Evolutionary conservation across 495 filamentous ascomycete genomes (phyloP), one percentile per base, ranked within the genome.

Genomic region (Hypoxylon cercidicola): DNA sequence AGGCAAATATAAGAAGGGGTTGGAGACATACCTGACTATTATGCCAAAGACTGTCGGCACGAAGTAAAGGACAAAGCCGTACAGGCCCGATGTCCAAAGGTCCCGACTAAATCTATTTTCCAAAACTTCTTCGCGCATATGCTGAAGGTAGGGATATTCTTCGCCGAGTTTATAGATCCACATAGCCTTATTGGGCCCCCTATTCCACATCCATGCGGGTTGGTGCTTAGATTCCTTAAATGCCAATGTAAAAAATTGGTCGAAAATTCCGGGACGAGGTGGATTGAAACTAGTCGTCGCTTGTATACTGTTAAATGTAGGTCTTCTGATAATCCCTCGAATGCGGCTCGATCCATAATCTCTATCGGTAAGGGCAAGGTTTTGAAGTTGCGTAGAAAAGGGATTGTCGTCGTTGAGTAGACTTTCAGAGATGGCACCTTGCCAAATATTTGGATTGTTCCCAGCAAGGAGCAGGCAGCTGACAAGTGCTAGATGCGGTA

Each of bases 401-500:
- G 25, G 25, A 28, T 28, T 7, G 25, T 28, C 25, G 25, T 16
- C 3, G 1, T 15, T 5, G 15, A 44, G 40, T 1, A 44, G 18
- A 23, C 13, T 49, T 49, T 49, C 23, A 13, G 46, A 20, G 23
- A 25, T 16, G n/a, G 46, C 28, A 13, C 11, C 19, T 49, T 49
- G 23, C 46, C 46, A 49, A 4, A 61, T 71, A 44, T 67, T 66
- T 6, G 72, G 70, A 45, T 75, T 72, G 35, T 74, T 75, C 10
- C 69, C 72, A 3, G 73, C 71, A 12, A 74, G 67, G 15, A 74
- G 69, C 18, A 74, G 66, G 0, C 66, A 64, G 12, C 69, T 70
- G 11, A 75, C 56, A 12, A 75, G 70, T 4, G 71, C 50, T 15
- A 75, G 47, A 41, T 74, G 71, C 9, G 73, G 71, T 25, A 75